A percentile compares a stretch with the other conserved stretches of the same genome.
Evolutionary conservation across 1,139 yeast genomes (phyloP).

Genomic region (Candida tetrigidarum): DNA sequence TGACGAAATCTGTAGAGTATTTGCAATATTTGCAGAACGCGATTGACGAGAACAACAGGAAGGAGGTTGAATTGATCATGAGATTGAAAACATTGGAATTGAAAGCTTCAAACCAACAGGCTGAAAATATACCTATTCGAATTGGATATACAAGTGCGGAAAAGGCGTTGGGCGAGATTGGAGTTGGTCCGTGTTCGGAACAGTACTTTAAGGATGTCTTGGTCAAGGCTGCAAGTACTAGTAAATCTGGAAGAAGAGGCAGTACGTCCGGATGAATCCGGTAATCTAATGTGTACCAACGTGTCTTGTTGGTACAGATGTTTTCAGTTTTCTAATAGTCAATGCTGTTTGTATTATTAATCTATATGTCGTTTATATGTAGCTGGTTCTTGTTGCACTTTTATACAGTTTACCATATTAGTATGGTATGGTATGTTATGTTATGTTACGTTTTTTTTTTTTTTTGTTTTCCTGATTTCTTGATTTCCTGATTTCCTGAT

Average conservation of each 20-base stretch:
- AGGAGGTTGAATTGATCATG: slow-evolving; percentile 74
- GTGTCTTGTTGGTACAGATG: neutral
- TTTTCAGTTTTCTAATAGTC: too few species aligned
- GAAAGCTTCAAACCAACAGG: slow-evolving; percentile 23
- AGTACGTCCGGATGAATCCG: slow-evolving; percentile 16
- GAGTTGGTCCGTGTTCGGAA: slow-evolving; percentile 77
- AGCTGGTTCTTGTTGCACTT: neutral
- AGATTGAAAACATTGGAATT: slow-evolving; percentile 59
- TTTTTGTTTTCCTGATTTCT: neutral
- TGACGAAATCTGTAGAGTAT: slow-evolving; percentile 85
- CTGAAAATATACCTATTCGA: slow-evolving; percentile 44
- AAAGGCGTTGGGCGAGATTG: slow-evolving; percentile 72
- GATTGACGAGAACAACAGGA: slow-evolving; percentile 77
- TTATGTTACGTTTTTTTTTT: neutral
- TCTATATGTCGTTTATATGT: neutral
- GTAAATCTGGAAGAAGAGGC: slow-evolving; percentile 27
- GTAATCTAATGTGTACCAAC: neutral
- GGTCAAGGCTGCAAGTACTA: slow-evolving; percentile 33
- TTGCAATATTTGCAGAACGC: slow-evolving; percentile 72
- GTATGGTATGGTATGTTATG: neutral
- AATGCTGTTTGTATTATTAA: slow-evolving; percentile 2
- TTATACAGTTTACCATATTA: neutral
- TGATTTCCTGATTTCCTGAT: neutral
- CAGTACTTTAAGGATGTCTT: slow-evolving; percentile 45
- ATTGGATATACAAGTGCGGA: slow-evolving; percentile 75